phyloP scores from a whole-genome alignment of 495 filamentous ascomycete genomes.

The Poronia punctata region DNA sequence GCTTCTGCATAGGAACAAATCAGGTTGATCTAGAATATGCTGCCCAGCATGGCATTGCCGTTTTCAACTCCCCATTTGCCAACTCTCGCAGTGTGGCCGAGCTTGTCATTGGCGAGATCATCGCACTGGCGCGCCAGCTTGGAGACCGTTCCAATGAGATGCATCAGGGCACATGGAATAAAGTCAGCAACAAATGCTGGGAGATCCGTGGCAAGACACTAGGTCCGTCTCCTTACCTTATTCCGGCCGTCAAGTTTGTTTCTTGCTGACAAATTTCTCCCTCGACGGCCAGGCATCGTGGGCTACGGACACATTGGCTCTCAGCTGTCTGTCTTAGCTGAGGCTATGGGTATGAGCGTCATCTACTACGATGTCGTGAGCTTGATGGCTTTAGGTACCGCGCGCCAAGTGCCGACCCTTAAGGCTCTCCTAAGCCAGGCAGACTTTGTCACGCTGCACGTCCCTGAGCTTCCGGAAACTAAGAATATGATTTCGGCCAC shows the following conservation, averaged over 20 bases:
- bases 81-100: slow-evolving; percentile 97
- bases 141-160: slow-evolving; percentile 92
- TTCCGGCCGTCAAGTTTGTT: too few species aligned
- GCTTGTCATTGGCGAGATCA: slow-evolving; percentile 90
- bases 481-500: slow-evolving; percentile 73
- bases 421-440: slow-evolving; percentile 66
- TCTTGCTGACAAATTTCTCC: slow-evolving; percentile 1
- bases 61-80: slow-evolving; percentile 98
- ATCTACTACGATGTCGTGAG: slow-evolving; percentile 92
- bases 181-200: slow-evolving; percentile 93
- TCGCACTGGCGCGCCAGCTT: slow-evolving; percentile 82
- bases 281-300: slow-evolving; percentile 69
- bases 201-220: slow-evolving; percentile 97
- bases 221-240: slow-evolving; percentile 40
- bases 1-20: slow-evolving; percentile 99
- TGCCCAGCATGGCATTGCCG: slow-evolving; percentile 84
- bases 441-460: slow-evolving; percentile 91
- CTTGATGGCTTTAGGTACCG: slow-evolving; percentile 85
- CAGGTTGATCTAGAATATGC: slow-evolving; percentile 94
- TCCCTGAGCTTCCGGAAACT: slow-evolving; percentile 89
- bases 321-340: slow-evolving; percentile 90
- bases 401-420: slow-evolving; percentile 72
- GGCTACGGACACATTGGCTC: slow-evolving; percentile 98
- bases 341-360: slow-evolving; percentile 95
- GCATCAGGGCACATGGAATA: slow-evolving; percentile 95